Conservation (phyloP, 2,329 filamentous ascomycete genomes). For the Cercospora canescens region DNA sequence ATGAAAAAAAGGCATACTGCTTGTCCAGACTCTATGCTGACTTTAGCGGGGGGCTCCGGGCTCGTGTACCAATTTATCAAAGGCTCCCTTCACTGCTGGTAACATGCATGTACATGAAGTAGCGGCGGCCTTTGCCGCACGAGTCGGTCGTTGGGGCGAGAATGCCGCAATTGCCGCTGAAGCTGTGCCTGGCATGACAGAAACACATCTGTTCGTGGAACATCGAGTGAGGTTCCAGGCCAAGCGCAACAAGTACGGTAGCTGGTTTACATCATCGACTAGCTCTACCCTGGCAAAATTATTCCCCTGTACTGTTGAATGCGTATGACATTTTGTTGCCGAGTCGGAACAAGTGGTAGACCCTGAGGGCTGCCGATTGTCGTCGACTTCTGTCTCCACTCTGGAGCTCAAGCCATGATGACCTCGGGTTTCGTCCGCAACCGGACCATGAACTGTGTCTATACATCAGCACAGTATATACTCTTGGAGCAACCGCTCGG, state of each 20-base stretch:
- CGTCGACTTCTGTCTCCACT: not conserved
- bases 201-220: not conserved
- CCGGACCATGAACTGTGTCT: not conserved
- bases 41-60: not conserved
- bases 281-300: not conserved
- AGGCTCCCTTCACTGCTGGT: too few relatives aligned
- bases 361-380: not conserved
- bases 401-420: not conserved
- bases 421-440: constrained; percentile 4
- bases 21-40: not conserved
- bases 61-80: too few relatives aligned
- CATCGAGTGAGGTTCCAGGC: not conserved
- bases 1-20: not conserved
- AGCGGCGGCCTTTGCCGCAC: constrained; percentile 1
- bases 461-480: not conserved
- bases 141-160: not conserved
- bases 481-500: not conserved
- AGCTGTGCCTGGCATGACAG: not conserved
- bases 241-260: not conserved
- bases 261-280: not conserved
- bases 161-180: constrained; percentile 9
- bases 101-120: not conserved
- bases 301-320: not conserved
- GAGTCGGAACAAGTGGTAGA: not conserved
- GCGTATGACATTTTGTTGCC: not conserved